Conservation (phyloP, 768 basidiomycete species). For the Collybiopsis confluens region DNA sequence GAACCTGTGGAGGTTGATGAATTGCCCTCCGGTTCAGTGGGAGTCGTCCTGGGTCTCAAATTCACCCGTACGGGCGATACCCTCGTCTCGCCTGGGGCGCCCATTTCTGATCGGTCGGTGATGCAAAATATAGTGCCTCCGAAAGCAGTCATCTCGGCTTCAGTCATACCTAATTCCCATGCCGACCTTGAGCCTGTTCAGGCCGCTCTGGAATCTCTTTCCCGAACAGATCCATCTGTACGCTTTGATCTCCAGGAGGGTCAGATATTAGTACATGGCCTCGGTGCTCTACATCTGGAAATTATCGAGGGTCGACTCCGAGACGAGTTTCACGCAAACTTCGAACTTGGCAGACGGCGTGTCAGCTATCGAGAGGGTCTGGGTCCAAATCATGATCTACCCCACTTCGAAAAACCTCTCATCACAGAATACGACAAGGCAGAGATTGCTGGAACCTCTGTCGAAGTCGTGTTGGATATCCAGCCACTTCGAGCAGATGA, state of each 20-base stretch:
- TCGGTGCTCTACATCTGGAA: conserved; percentile 85
- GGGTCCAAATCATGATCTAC: conserved; percentile 21
- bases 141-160: conserved; percentile 80
- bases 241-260: conserved; percentile 78
- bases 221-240: conserved; percentile 88
- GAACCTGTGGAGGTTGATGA: conserved; percentile 72
- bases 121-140: conserved; percentile 70
- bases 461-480: conserved; percentile 52
- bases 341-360: conserved; percentile 71
- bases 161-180: conserved; percentile 76
- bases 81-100: conserved; percentile 49
- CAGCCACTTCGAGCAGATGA: conserved; percentile 52
- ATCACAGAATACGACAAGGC: conserved; percentile 52
- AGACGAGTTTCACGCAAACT: conserved; percentile 76
- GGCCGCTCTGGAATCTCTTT: conserved; percentile 64
- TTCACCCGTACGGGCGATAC: conserved; percentile 88
- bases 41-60: conserved; percentile 79
- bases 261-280: conserved; percentile 77
- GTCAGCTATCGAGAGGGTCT: conserved; percentile 77
- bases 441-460: conserved; percentile 56
- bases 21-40: conserved; percentile 78
- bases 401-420: conserved; percentile 15
- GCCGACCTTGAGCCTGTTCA: conserved; percentile 76
- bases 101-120: conserved; percentile 33
- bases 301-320: conserved; percentile 78